Conservation (phyloP, 2,329 filamentous ascomycete species). For the Verticillium dahliae region DNA sequence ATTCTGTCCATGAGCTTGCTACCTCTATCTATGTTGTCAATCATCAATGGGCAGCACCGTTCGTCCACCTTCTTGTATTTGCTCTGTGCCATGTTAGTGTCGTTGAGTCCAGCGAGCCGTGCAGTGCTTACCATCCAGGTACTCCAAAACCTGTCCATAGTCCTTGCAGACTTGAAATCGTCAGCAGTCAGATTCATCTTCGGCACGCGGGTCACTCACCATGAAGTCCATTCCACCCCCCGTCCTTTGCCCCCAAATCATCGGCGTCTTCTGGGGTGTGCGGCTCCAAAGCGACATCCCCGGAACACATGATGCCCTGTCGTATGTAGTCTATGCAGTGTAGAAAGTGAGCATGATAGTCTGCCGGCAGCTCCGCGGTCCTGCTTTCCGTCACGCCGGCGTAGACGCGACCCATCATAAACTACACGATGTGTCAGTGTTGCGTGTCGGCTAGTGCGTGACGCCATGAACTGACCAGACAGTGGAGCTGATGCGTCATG, state of each 20-base stretch:
- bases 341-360: conserved; percentile 27
- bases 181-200: background rate
- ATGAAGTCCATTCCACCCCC: conserved; percentile 34
- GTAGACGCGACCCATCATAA: conserved; percentile 27
- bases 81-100: conserved; percentile 7
- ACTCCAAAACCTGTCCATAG: conserved; percentile 25
- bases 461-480: conserved; percentile 21
- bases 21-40: background rate
- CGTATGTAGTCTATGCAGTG: conserved; percentile 35
- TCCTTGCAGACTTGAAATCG: conserved; percentile 26
- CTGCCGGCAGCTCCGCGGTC: conserved; percentile 14
- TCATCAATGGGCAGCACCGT: conserved; percentile 17
- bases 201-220: conserved; percentile 15
- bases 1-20: no score
- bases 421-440: conserved; percentile 10
- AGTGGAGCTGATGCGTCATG: conserved; percentile 33
- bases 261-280: conserved; percentile 28
- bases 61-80: conserved; percentile 15
- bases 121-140: conserved; percentile 23
- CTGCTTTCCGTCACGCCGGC: conserved; percentile 14
- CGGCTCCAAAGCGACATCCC: conserved; percentile 27
- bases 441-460: background rate
- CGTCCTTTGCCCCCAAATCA: conserved; percentile 26
- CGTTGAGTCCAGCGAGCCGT: background rate
- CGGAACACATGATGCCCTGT: conserved; percentile 25